These are phyloP conservation scores for Verticillium nonalfalfae DNA, from an alignment of 2,329 filamentous ascomycete genomes.

Conservation along the genomic window DNA sequence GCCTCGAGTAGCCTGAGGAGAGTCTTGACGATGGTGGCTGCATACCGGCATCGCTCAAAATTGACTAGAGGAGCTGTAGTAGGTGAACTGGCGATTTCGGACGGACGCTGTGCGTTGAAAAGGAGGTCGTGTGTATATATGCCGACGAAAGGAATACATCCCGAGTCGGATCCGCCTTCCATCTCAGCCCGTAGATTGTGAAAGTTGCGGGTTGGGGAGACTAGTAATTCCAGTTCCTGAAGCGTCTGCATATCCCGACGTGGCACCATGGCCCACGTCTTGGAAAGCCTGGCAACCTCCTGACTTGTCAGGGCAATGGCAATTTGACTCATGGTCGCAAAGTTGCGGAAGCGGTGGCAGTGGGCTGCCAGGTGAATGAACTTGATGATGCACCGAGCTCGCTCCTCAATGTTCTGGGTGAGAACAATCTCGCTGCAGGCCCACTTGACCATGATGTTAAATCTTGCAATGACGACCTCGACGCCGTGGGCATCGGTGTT, in stretches of 20 bases:
- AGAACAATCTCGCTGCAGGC: slow-evolving; percentile 73
- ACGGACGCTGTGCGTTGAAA: slow-evolving; percentile 73
- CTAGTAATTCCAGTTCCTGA: slow-evolving; percentile 61
- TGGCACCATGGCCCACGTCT: slow-evolving; percentile 68
- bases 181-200: slow-evolving; percentile 71
- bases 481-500: slow-evolving; percentile 68
- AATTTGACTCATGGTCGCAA: slow-evolving; percentile 77
- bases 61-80: slow-evolving; percentile 67
- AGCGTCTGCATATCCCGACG: slow-evolving; percentile 59
- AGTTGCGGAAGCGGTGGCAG: slow-evolving; percentile 71
- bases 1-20: slow-evolving; percentile 72
- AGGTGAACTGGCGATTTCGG: slow-evolving; percentile 63
- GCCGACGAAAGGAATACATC: slow-evolving; percentile 79
- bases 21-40: slow-evolving; percentile 73
- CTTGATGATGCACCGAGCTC: slow-evolving; percentile 72
- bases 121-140: slow-evolving; percentile 80
- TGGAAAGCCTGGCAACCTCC: slow-evolving; percentile 60
- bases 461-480: slow-evolving; percentile 77
- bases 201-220: slow-evolving; percentile 74
- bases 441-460: slow-evolving; percentile 88
- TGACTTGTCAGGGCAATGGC: slow-evolving; percentile 70
- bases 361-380: slow-evolving; percentile 75
- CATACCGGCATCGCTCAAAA: slow-evolving; percentile 74
- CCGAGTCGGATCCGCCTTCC: slow-evolving; percentile 61
- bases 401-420: slow-evolving; percentile 64